Conservation (phyloP, 805 yeast genomes). For the Vanderwaltozyma polyspora region DNA sequence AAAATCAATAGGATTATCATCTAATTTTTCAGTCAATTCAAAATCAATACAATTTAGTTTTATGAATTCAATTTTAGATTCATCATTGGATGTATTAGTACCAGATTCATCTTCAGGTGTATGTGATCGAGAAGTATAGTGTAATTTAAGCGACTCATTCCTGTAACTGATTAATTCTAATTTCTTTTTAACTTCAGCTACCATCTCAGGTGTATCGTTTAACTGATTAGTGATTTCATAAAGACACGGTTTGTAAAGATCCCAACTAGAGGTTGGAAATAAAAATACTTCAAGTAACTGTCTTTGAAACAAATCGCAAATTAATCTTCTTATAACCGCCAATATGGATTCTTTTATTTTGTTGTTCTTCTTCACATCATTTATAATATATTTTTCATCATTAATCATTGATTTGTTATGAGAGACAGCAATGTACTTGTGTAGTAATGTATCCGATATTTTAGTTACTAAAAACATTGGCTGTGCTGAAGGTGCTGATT, state of each 20-base stretch:
- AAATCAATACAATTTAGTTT: conserved; percentile 16
- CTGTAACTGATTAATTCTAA: conserved; percentile 52
- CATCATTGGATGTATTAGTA: conserved; percentile 22
- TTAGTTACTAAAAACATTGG: conserved; percentile 44
- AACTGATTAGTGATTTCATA: conserved; percentile 25
- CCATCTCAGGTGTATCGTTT: conserved; percentile 21
- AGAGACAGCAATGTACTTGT: conserved; percentile 33
- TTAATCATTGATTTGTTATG: conserved; percentile 26
- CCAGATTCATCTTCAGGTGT: background rate
- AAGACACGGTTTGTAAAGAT: conserved; percentile 37
- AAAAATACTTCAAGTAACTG: conserved; percentile 44
- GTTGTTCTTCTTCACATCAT: conserved; percentile 27
- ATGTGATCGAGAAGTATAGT: background rate
- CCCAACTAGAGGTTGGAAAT: conserved; percentile 51
- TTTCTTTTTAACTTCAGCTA: conserved; percentile 30
- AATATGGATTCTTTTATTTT: conserved; percentile 21
- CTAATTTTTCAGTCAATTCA: conserved; percentile 16
- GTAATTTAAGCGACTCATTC: conserved; percentile 53
- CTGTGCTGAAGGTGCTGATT: conserved; percentile 14
- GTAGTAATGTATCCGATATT: conserved; percentile 47
- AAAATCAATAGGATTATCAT: conserved; percentile 19
- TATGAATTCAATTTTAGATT: conserved; percentile 25
- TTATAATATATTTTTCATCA: conserved; percentile 29
- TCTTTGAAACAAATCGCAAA: conserved; percentile 23
- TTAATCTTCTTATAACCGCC: conserved; percentile 17